Evolutionary conservation across 257 asterid species (phyloP).

Genomic region (Paraleonurus japonicus): DNA sequence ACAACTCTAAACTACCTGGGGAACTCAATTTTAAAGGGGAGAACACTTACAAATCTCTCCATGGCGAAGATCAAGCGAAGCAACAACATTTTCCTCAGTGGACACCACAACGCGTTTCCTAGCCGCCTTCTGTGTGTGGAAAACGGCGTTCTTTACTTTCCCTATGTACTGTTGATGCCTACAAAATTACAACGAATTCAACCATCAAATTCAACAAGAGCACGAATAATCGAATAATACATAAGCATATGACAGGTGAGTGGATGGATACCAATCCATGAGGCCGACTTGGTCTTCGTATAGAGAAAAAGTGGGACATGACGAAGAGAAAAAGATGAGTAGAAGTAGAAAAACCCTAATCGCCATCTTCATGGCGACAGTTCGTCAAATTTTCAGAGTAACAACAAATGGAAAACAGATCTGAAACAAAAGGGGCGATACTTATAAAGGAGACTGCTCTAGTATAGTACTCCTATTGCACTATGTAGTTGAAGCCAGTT

Average conservation of each 20-base stretch:
- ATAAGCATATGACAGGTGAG: slow-evolving; percentile 11
- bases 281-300: slow-evolving; percentile 95
- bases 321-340: slow-evolving; percentile 35
- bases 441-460: slow-evolving; percentile 19
- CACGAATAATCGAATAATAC: not conserved
- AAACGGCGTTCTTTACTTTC: slow-evolving; percentile 93
- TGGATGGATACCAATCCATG: slow-evolving; percentile 68
- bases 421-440: slow-evolving; percentile 36
- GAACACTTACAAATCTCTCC: slow-evolving; percentile 81
- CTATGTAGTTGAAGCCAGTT: not conserved
- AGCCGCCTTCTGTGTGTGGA: slow-evolving; percentile 93
- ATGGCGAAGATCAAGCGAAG: slow-evolving; percentile 97
- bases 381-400: slow-evolving; percentile 26
- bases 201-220: slow-evolving; percentile 26
- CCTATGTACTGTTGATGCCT: slow-evolving; percentile 99
- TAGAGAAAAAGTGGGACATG: slow-evolving; percentile 47
- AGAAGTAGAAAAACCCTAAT: slow-evolving; percentile 58
- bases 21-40: not conserved
- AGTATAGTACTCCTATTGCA: not conserved
- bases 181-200: slow-evolving; percentile 24
- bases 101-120: slow-evolving; percentile 92
- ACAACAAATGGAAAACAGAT: slow-evolving; percentile 38
- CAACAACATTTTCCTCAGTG: slow-evolving; percentile 88
- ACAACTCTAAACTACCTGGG: slow-evolving; percentile 2
- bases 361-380: slow-evolving; percentile 71